Evolutionary conservation across 345 rosid genomes (phyloP).

Genomic region (Salix purpurea): DNA sequence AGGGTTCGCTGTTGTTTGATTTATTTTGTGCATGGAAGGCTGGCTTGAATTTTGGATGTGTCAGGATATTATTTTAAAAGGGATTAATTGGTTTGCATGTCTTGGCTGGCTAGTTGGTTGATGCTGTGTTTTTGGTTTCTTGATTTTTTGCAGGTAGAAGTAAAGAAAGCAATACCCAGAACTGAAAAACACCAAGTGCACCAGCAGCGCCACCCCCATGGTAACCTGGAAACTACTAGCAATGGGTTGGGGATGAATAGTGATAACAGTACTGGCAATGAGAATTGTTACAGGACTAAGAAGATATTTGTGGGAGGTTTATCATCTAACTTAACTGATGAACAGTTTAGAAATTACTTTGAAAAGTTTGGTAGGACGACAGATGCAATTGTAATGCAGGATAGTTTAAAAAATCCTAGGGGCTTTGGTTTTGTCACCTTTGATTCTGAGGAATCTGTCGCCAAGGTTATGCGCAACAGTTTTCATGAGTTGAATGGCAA

Average conservation of each 20-base stretch:
- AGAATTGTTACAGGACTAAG: constrained; percentile 35
- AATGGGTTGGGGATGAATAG: constrained; percentile 16
- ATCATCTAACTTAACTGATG: constrained; percentile 53
- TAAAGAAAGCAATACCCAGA: constrained; percentile 27
- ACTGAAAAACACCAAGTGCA: constrained; percentile 34
- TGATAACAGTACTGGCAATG: constrained; percentile 17
- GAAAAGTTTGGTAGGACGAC: constrained; percentile 63
- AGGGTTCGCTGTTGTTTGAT: neutral
- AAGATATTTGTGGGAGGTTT: constrained; percentile 88
- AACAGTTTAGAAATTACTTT: constrained; percentile 68
- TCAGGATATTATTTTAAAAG: neutral
- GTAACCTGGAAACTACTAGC: constrained; percentile 10
- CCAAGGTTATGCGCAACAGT: constrained; percentile 49
- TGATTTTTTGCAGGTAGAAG: constrained; percentile 25
- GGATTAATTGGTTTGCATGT: neutral
- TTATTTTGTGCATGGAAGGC: neutral
- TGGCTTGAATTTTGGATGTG: neutral
- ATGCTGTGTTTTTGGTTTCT: neutral
- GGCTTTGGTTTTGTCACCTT: constrained; percentile 87
- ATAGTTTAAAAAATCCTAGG: constrained; percentile 60
- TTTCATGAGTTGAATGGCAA: constrained; percentile 64
- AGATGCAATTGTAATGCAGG: constrained; percentile 86
- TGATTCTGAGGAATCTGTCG: constrained; percentile 65
- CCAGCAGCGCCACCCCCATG: constrained; percentile 8
- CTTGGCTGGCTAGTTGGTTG: neutral